A percentile compares a stretch with the other conserved stretches of the same genome.
These are phyloP conservation scores for Iris pallida DNA, from an alignment of 116 monocot species.

Conservation along the genomic window DNA sequence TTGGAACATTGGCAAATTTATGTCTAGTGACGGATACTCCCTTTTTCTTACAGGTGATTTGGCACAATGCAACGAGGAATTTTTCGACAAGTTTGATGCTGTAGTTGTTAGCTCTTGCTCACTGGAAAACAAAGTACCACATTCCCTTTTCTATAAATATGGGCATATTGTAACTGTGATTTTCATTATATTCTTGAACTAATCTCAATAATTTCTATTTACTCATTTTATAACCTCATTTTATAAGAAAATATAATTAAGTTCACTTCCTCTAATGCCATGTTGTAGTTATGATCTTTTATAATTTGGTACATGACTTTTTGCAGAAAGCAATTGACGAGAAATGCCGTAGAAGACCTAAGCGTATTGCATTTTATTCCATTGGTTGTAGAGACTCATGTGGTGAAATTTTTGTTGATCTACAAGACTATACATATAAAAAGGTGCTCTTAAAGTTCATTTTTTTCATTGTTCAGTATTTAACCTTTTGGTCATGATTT, in stretches of 20 bases:
- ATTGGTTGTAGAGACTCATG: slow-evolving; percentile 76
- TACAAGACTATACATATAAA: slow-evolving; percentile 57
- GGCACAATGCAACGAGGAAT: slow-evolving; percentile 49
- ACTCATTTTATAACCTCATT: neutral
- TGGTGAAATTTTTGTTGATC: slow-evolving; percentile 92
- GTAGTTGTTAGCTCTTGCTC: slow-evolving; percentile 58
- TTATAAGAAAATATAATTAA: no score
- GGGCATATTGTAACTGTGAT: neutral
- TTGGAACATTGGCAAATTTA: no score
- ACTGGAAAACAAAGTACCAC: slow-evolving; percentile 45
- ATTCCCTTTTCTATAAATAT: neutral
- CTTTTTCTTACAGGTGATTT: slow-evolving; percentile 55
- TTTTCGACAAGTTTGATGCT: slow-evolving; percentile 83
- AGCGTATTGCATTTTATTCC: slow-evolving; percentile 66
- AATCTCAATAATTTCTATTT: neutral
- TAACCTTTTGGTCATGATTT: no score
- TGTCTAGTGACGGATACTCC: no score
- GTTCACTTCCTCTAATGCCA: no score
- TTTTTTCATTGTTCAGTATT: no score
- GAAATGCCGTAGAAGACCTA: slow-evolving; percentile 64
- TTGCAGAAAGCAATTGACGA: slow-evolving; percentile 53
- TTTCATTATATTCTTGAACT: neutral
- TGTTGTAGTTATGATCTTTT: neutral
- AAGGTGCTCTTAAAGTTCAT: slow-evolving; percentile 30
- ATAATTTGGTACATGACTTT: neutral